A percentile compares a stretch with the other conserved stretches of the same genome.
phyloP scores from a whole-genome alignment of 2,329 filamentous ascomycete genomes.

The Neofusicoccum kwambonambiense region DNA sequence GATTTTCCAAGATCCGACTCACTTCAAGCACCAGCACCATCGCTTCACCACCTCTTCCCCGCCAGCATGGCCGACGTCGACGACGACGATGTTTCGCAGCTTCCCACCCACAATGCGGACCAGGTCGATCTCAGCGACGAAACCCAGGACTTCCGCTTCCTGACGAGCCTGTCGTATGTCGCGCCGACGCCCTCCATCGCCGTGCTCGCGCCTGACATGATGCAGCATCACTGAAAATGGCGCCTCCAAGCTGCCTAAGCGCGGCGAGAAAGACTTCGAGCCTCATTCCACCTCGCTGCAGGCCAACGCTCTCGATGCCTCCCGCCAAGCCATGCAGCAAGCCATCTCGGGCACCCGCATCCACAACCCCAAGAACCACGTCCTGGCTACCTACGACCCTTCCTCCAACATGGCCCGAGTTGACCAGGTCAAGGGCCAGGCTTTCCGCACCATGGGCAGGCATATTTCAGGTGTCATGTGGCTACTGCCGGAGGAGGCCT shows the following conservation, averaged over 20 bases:
- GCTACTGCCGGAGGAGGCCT: slow-evolving; percentile 86
- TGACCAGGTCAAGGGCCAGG: slow-evolving; percentile 68
- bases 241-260: slow-evolving; percentile 69
- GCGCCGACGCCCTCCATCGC: background rate
- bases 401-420: slow-evolving; percentile 60
- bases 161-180: slow-evolving; percentile 55
- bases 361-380: slow-evolving; percentile 65
- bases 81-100: slow-evolving; percentile 7
- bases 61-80: slow-evolving; percentile 14
- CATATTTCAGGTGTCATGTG: slow-evolving; percentile 58
- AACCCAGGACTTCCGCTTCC: slow-evolving; percentile 81
- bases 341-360: slow-evolving; percentile 75
- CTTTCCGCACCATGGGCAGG: slow-evolving; percentile 74
- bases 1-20: background rate
- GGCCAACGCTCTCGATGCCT: slow-evolving; percentile 72
- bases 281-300: slow-evolving; percentile 84
- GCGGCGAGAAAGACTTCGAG: slow-evolving; percentile 97
- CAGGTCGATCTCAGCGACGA: slow-evolving; percentile 67
- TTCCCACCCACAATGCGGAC: slow-evolving; percentile 8
- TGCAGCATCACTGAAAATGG: slow-evolving; percentile 27
- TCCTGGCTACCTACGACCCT: slow-evolving; percentile 73
- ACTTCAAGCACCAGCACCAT: background rate
- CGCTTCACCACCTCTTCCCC: background rate
- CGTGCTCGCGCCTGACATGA: slow-evolving; percentile 1
- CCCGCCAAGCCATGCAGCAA: slow-evolving; percentile 83